Conservation (phyloP, 345 rosid genomes). For the Eucalyptus victrix region DNA sequence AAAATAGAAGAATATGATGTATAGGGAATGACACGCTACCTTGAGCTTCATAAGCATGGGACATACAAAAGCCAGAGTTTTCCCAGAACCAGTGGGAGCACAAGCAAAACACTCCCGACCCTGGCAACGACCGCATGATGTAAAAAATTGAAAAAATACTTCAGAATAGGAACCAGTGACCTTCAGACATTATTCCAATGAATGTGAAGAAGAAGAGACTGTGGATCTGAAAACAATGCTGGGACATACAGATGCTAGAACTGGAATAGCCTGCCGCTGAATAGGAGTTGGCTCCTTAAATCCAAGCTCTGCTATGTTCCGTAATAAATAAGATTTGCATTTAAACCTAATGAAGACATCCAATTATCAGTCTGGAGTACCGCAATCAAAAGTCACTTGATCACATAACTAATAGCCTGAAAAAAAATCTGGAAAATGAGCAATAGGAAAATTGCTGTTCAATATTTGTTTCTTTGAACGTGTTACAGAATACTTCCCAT, state of each 20-base stretch:
- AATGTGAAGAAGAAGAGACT: not conserved
- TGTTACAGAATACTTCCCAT: not conserved
- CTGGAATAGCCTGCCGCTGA: slow-evolving; percentile 94
- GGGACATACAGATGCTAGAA: slow-evolving; percentile 70
- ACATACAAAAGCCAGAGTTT: slow-evolving; percentile 81
- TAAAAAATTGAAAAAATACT: not conserved
- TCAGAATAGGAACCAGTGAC: not conserved
- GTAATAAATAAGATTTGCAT: slow-evolving; percentile 50
- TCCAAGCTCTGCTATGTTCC: slow-evolving; percentile 68
- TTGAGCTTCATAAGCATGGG: slow-evolving; percentile 93
- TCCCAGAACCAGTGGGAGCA: slow-evolving; percentile 98
- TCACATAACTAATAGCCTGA: not conserved
- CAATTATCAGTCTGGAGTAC: not conserved
- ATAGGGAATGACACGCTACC: slow-evolving; percentile 20
- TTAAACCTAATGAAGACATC: slow-evolving; percentile 33
- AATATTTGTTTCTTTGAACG: not conserved
- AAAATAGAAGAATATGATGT: not conserved
- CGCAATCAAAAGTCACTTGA: not conserved
- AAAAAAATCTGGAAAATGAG: not conserved
- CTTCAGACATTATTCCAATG: not conserved
- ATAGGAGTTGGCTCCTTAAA: slow-evolving; percentile 95
- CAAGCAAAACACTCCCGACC: slow-evolving; percentile 93
- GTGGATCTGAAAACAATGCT: not conserved
- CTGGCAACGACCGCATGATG: slow-evolving; percentile 1
- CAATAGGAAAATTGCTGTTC: not conserved